These are phyloP conservation scores for Plasmodium coatneyi DNA, from an alignment of 169 alveolate species.

Conservation along the genomic window DNA sequence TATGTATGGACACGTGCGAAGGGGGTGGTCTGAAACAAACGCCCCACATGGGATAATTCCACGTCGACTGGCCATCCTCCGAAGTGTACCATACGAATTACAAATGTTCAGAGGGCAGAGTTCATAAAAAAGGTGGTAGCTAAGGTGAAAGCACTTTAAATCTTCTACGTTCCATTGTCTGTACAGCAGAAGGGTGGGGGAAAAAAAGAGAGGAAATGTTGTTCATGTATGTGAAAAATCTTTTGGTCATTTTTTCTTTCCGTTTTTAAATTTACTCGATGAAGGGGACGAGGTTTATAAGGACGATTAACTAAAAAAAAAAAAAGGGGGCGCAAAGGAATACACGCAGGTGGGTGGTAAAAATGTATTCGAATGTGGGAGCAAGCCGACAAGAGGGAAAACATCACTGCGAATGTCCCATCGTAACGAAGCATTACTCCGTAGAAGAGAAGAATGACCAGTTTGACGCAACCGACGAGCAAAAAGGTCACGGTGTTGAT, in stretches of 20 bases:
- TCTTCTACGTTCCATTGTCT: conserved; percentile 55
- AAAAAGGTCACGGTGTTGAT: background rate
- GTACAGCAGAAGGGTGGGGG: background rate
- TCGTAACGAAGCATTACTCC: conserved; percentile 1
- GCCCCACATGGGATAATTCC: background rate
- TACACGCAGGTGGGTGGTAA: background rate
- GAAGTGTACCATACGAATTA: conserved; percentile 69
- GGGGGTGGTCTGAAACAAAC: background rate
- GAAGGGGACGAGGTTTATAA: conserved; percentile 67
- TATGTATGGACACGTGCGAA: background rate
- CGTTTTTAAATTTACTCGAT: conserved; percentile 26
- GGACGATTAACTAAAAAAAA: conserved; percentile 30
- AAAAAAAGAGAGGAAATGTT: background rate
- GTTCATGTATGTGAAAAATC: background rate
- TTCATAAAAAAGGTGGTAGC: conserved; percentile 23
- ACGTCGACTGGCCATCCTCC: background rate
- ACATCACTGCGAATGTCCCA: background rate
- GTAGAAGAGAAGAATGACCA: conserved; percentile 31
- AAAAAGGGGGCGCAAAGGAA: background rate
- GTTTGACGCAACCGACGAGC: conserved; percentile 10
- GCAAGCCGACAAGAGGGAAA: background rate
- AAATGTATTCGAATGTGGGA: background rate
- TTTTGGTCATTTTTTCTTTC: background rate
- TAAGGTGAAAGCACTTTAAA: conserved; percentile 20
- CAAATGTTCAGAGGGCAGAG: conserved; percentile 48